These are phyloP conservation scores for Cryomyces minteri DNA, from an alignment of 495 filamentous ascomycete genomes.

Conservation along the genomic window DNA sequence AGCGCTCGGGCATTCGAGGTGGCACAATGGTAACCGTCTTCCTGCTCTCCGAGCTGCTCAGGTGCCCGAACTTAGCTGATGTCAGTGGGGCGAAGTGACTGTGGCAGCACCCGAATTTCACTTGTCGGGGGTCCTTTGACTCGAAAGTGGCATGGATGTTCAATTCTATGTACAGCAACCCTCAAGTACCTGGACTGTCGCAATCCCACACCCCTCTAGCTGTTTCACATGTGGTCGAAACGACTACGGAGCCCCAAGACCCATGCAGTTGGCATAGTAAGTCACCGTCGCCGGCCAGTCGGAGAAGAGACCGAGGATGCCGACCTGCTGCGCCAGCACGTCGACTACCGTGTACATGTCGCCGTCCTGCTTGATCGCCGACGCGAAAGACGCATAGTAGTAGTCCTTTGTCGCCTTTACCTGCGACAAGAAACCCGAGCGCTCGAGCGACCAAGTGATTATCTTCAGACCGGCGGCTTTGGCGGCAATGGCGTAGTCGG, in stretches of 20 bases:
- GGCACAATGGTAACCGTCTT: too few relatives aligned
- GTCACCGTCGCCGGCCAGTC: slow-evolving; percentile 44
- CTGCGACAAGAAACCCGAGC: slow-evolving; percentile 24
- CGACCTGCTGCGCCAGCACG: slow-evolving; percentile 35
- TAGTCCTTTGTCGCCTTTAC: slow-evolving; percentile 24
- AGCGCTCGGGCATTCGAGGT: too few relatives aligned
- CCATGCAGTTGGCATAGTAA: slow-evolving; percentile 45
- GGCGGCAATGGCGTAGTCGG: slow-evolving; percentile 22
- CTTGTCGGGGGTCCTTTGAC: too few relatives aligned
- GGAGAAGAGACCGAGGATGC: slow-evolving; percentile 35
- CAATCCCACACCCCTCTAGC: too few relatives aligned
- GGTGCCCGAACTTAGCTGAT: too few relatives aligned
- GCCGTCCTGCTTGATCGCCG: slow-evolving; percentile 34
- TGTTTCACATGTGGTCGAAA: too few relatives aligned
- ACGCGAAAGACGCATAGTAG: slow-evolving; percentile 32
- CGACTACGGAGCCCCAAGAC: background rate
- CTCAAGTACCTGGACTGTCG: too few relatives aligned
- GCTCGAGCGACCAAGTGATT: slow-evolving; percentile 43
- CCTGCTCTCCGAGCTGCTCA: too few relatives aligned
- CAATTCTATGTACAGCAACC: too few relatives aligned
- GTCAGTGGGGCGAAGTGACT: too few relatives aligned
- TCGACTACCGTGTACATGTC: slow-evolving; percentile 39
- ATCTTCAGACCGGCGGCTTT: slow-evolving; percentile 35
- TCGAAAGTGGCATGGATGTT: too few relatives aligned
- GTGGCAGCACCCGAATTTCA: too few relatives aligned